These are phyloP conservation scores for Calycina marina DNA, from an alignment of 2,329 filamentous ascomycete species.

Conservation along the genomic window DNA sequence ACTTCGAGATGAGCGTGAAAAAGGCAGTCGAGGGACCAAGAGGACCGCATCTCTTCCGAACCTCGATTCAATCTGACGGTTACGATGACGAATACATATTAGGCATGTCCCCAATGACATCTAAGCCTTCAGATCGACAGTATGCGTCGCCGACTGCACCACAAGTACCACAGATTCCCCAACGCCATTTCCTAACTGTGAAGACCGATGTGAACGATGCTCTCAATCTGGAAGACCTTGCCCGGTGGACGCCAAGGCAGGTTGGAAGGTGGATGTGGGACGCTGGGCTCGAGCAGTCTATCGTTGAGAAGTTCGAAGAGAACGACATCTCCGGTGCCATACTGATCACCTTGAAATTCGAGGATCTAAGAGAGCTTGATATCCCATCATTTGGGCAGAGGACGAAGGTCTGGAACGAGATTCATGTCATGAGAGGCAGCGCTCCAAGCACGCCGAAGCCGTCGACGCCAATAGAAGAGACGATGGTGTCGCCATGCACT, in stretches of 20 bases:
- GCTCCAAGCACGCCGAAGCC: constrained; percentile 35
- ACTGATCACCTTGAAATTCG: constrained; percentile 79
- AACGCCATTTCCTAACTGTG: constrained; percentile 30
- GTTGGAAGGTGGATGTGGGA: constrained; percentile 80
- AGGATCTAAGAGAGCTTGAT: constrained; percentile 69
- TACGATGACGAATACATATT: constrained; percentile 33
- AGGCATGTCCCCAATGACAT: constrained; percentile 60
- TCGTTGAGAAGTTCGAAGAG: constrained; percentile 73
- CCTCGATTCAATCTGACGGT: constrained; percentile 43
- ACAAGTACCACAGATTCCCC: constrained; percentile 14
- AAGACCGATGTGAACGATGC: constrained; percentile 42
- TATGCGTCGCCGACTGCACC: constrained; percentile 13
- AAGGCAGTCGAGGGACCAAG: constrained; percentile 65
- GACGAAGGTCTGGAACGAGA: constrained; percentile 67
- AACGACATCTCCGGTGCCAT: constrained; percentile 89
- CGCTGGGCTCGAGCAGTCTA: constrained; percentile 59
- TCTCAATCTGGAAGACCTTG: constrained; percentile 44
- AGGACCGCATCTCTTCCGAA: constrained; percentile 76
- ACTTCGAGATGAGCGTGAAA: constrained; percentile 39
- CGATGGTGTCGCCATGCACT: constrained; percentile 24
- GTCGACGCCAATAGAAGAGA: constrained; percentile 46
- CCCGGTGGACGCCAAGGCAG: constrained; percentile 58
- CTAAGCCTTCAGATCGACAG: constrained; percentile 36
- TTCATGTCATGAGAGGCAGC: constrained; percentile 50
- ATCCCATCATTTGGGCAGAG: constrained; percentile 72